Evolutionary conservation across 176 grass and related monocot genomes (phyloP).

Genomic region (Raddia guianensis): DNA sequence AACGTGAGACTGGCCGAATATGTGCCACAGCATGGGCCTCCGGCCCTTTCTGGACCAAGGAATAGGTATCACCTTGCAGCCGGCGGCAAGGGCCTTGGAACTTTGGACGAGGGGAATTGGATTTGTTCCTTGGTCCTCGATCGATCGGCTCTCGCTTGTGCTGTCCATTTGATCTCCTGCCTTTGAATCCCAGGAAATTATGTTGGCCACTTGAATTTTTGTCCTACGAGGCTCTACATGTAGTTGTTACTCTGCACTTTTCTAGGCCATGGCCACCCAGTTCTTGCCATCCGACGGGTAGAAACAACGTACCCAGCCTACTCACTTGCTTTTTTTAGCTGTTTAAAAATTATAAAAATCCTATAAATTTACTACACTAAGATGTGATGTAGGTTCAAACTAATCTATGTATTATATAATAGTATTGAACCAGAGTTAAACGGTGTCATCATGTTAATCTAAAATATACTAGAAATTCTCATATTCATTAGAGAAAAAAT

Average conservation of each 20-base stretch:
- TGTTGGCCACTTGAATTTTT: background rate
- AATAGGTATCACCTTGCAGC: slow-evolving; percentile 26
- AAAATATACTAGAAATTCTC: no score
- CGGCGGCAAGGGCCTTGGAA: slow-evolving; percentile 29
- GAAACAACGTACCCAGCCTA: no score
- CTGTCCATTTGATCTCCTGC: background rate
- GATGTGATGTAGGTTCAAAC: no score
- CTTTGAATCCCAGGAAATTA: slow-evolving; percentile 28
- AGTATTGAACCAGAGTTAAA: no score
- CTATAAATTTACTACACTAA: no score
- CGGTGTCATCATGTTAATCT: no score
- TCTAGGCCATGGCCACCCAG: no score
- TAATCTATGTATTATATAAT: no score
- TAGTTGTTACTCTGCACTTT: background rate
- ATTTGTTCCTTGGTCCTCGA: slow-evolving; percentile 27
- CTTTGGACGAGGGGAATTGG: slow-evolving; percentile 26
- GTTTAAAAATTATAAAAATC: no score
- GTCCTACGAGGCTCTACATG: background rate
- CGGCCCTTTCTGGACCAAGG: slow-evolving; percentile 24
- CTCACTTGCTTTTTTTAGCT: no score
- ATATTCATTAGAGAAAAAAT: no score
- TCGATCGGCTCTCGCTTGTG: background rate
- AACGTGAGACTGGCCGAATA: slow-evolving; percentile 40
- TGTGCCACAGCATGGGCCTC: slow-evolving; percentile 40
- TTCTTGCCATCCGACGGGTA: background rate